phyloP scores from a whole-genome alignment of 768 basidiomycete species.

The Pluteus cervinus region DNA sequence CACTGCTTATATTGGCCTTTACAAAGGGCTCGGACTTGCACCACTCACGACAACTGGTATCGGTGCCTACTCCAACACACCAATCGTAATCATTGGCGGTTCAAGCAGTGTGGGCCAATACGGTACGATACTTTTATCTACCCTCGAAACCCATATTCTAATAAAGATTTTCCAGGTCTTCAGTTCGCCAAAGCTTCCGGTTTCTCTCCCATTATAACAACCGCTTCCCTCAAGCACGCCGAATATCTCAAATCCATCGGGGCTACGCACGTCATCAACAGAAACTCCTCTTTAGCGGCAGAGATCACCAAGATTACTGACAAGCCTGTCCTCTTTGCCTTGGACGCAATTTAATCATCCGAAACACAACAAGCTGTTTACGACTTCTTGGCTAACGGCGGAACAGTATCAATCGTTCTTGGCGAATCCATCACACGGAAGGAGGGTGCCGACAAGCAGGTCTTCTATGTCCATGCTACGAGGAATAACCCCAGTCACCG shows the following conservation, averaged over 20 bases:
- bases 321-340: slow-evolving; percentile 15
- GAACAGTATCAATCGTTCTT: slow-evolving; percentile 21
- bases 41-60: slow-evolving; percentile 9
- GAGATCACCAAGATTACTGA: slow-evolving; percentile 15
- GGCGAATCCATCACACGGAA: slow-evolving; percentile 14
- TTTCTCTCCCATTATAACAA: slow-evolving; percentile 37
- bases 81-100: slow-evolving; percentile 16
- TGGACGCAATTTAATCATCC: slow-evolving; percentile 25
- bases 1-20: too few species aligned
- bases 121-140: slow-evolving; percentile 16
- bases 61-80: too few species aligned
- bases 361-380: slow-evolving; percentile 33
- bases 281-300: slow-evolving; percentile 5
- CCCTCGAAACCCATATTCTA: slow-evolving; percentile 18
- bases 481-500: slow-evolving; percentile 7
- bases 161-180: slow-evolving; percentile 26
- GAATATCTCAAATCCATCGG: slow-evolving; percentile 29
- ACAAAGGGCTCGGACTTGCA: slow-evolving; percentile 8
- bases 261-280: slow-evolving; percentile 32
- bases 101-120: slow-evolving; percentile 24
- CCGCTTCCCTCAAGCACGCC: slow-evolving; percentile 21
- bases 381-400: slow-evolving; percentile 30
- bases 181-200: slow-evolving; percentile 31
- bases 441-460: slow-evolving; percentile 10
- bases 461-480: slow-evolving; percentile 4